phyloP scores from a whole-genome alignment of 1,284 basidiomycete genomes.

The Agaricales sp. region DNA sequence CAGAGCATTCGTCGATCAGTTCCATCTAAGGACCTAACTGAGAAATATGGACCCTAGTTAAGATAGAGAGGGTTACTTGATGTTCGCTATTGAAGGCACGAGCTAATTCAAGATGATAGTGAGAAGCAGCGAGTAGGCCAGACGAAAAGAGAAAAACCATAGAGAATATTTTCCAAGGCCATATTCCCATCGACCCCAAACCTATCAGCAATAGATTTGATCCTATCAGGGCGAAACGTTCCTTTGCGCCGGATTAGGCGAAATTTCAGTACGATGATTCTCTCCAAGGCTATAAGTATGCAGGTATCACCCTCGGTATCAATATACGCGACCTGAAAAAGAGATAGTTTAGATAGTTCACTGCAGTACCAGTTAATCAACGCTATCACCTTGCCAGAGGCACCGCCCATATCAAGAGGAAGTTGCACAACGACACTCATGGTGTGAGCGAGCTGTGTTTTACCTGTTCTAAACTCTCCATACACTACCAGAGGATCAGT shows the following conservation, averaged over 20 bases:
- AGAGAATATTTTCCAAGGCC: conserved; percentile 81
- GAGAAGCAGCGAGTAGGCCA: conserved; percentile 1
- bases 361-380: conserved; percentile 4
- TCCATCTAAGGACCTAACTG: conserved; percentile 54
- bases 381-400: conserved; percentile 64
- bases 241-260: conserved; percentile 36
- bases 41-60: neutral
- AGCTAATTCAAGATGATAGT: conserved; percentile 28
- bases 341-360: conserved; percentile 4
- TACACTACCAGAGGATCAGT: conserved; percentile 37
- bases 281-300: neutral
- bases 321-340: conserved; percentile 74
- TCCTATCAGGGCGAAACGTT: conserved; percentile 88
- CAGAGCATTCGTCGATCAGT: conserved; percentile 76
- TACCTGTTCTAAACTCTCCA: conserved; percentile 76
- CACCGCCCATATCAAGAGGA: conserved; percentile 83
- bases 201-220: conserved; percentile 80
- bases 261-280: too few relatives aligned
- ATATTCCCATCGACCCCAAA: conserved; percentile 84
- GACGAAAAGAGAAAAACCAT: conserved; percentile 36
- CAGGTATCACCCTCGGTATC: conserved; percentile 71
- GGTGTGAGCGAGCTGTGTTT: conserved; percentile 89
- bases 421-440: conserved; percentile 85
- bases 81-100: conserved; percentile 85
- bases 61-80: conserved; percentile 35